These are phyloP conservation scores for Pterocarpus macrocarpus DNA, from an alignment of 306 rosid genomes.

Conservation along the genomic window DNA sequence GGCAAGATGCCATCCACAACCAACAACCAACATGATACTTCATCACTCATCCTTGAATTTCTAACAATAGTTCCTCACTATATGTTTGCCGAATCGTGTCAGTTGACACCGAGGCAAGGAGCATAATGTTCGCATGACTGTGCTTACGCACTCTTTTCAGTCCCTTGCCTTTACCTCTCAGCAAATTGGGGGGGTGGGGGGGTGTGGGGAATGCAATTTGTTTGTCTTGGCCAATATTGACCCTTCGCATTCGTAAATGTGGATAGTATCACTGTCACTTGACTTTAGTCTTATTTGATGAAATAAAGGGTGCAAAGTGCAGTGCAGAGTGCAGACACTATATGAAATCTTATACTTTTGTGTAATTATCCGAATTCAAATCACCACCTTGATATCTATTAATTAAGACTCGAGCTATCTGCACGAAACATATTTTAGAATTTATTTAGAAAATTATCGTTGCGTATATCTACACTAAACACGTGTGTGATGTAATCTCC, in stretches of 20 bases:
- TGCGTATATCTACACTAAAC: neutral
- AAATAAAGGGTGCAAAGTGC: conserved; percentile 6
- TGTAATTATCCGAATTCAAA: conserved; percentile 1
- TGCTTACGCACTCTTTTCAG: conserved; percentile 29
- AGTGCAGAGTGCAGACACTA: no score
- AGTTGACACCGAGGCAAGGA: conserved; percentile 32
- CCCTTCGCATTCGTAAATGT: neutral
- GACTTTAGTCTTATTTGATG: neutral
- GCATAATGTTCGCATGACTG: conserved; percentile 48
- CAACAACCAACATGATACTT: neutral
- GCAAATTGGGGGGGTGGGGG: neutral
- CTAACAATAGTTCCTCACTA: neutral
- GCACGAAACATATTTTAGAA: neutral
- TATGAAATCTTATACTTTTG: neutral
- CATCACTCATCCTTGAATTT: no score
- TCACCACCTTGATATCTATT: neutral
- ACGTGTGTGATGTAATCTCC: neutral
- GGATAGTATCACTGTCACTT: neutral
- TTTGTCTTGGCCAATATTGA: conserved; percentile 14
- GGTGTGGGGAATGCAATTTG: conserved; percentile 10
- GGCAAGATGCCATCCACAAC: neutral
- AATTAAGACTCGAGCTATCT: neutral
- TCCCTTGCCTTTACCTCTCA: conserved; percentile 6
- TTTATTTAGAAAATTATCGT: neutral
- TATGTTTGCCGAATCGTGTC: conserved; percentile 1